Evolutionary conservation across 1,284 basidiomycete genomes (phyloP).

Genomic region (Pterulicium gracile): DNA sequence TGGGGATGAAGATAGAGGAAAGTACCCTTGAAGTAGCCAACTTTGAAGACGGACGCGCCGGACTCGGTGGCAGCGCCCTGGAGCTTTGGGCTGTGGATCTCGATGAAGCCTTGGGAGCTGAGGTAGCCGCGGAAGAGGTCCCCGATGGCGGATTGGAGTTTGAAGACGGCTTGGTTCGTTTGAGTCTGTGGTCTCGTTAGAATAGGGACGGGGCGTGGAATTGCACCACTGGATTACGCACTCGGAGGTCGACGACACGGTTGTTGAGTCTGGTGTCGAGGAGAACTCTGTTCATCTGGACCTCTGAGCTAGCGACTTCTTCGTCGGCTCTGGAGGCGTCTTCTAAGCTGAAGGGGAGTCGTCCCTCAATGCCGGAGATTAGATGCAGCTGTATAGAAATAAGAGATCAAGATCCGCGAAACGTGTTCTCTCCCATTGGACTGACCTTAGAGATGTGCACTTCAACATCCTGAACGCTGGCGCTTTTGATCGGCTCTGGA

Average conservation of each 20-base stretch:
- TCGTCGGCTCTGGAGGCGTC: slow-evolving; percentile 84
- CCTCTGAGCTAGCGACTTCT: slow-evolving; percentile 60
- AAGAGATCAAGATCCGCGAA: not conserved
- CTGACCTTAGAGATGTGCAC: slow-evolving; percentile 75
- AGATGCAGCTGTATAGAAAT: slow-evolving; percentile 68
- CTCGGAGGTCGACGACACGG: slow-evolving; percentile 89
- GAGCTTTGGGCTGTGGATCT: slow-evolving; percentile 97
- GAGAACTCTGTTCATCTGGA: slow-evolving; percentile 64
- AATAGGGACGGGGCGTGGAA: slow-evolving; percentile 2
- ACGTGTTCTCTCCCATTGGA: slow-evolving; percentile 2
- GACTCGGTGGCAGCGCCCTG: slow-evolving; percentile 97
- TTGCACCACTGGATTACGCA: slow-evolving; percentile 31
- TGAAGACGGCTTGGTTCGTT: slow-evolving; percentile 96
- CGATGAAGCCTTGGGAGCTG: slow-evolving; percentile 68
- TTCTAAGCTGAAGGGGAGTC: slow-evolving; percentile 86
- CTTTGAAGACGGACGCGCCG: slow-evolving; percentile 96
- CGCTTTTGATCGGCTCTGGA: slow-evolving; percentile 85
- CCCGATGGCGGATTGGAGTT: slow-evolving; percentile 81
- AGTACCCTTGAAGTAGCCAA: slow-evolving; percentile 91
- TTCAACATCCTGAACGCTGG: slow-evolving; percentile 83
- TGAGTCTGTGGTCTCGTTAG: slow-evolving; percentile 50
- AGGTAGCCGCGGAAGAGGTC: slow-evolving; percentile 86
- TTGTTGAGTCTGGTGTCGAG: slow-evolving; percentile 94
- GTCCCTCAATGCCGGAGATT: slow-evolving; percentile 65
- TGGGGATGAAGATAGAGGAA: slow-evolving; percentile 1